Evolutionary conservation across 2,329 filamentous ascomycete species (phyloP).

Genomic region (Neonectria magnoliae): DNA sequence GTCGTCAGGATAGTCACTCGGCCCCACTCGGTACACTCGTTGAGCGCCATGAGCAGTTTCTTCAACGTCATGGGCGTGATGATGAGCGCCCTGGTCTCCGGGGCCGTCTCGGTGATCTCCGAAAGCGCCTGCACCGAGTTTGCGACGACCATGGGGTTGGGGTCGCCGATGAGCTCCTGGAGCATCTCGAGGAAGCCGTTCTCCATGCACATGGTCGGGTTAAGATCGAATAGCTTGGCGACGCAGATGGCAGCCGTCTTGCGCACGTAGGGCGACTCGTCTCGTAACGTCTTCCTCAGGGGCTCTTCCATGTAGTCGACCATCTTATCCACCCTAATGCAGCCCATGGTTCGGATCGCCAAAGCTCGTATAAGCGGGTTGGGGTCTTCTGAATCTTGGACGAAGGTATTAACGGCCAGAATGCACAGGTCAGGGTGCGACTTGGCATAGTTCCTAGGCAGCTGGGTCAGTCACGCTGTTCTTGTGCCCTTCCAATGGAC

Average conservation of each 20-base stretch:
- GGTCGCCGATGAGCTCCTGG: conserved; percentile 95
- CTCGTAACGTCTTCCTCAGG: conserved; percentile 90
- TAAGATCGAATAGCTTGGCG: conserved; percentile 96
- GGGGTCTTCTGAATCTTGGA: conserved; percentile 98
- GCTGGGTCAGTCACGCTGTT: conserved; percentile 25
- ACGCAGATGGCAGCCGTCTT: conserved; percentile 99
- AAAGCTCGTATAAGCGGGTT: conserved; percentile 95
- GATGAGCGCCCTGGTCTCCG: conserved; percentile 87
- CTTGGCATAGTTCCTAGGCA: conserved; percentile 94
- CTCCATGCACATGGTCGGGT: conserved; percentile 90
- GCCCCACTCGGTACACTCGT: conserved; percentile 99
- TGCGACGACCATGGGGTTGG: conserved; percentile 98
- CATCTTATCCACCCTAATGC: conserved; percentile 98
- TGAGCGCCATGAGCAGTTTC: conserved; percentile 95
- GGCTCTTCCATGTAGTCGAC: conserved; percentile 99
- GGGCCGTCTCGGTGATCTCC: conserved; percentile 90
- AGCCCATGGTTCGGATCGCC: conserved; percentile 98
- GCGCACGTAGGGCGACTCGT: conserved; percentile 97
- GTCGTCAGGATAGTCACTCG: conserved; percentile 92
- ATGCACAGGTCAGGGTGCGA: conserved; percentile 98
- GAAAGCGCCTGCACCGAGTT: conserved; percentile 95
- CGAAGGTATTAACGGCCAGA: conserved; percentile 98
- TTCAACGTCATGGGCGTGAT: conserved; percentile 87
- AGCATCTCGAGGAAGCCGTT: conserved; percentile 95
- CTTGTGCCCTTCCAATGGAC: neutral